These are phyloP conservation scores for Solanum chmielewskii DNA, from an alignment of 257 asterid species.

Conservation along the genomic window DNA sequence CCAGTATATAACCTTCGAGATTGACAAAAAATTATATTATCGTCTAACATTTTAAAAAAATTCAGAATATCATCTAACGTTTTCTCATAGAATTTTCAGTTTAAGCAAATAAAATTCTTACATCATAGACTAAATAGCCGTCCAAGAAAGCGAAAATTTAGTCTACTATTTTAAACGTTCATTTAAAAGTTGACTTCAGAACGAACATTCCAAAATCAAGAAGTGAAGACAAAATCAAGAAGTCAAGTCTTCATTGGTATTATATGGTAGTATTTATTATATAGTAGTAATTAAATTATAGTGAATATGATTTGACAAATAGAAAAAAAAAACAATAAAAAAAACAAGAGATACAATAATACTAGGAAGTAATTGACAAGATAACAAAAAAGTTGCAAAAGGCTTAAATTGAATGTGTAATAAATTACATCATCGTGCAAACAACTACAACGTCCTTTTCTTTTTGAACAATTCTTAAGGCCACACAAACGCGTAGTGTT, in stretches of 20 bases:
- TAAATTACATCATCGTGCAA: background rate
- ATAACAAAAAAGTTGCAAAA: background rate
- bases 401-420: background rate
- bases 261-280: background rate
- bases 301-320: background rate
- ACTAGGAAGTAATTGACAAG: background rate
- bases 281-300: background rate
- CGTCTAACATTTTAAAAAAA: background rate
- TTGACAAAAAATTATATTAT: background rate
- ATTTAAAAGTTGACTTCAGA: background rate
- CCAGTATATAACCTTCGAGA: background rate
- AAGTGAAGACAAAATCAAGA: background rate
- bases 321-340: background rate
- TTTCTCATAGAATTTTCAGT: too few species aligned
- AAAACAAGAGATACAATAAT: background rate
- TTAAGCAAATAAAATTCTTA: background rate
- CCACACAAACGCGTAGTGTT: background rate
- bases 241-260: background rate
- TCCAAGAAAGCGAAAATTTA: background rate
- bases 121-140: background rate
- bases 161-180: background rate
- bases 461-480: background rate
- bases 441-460: background rate
- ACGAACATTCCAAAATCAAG: background rate
- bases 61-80: background rate